Evolutionary conservation across 208 protist species (phyloP), one percentile per base, ranked within the genome.

Genomic region (Phytomonas sp.): DNA sequence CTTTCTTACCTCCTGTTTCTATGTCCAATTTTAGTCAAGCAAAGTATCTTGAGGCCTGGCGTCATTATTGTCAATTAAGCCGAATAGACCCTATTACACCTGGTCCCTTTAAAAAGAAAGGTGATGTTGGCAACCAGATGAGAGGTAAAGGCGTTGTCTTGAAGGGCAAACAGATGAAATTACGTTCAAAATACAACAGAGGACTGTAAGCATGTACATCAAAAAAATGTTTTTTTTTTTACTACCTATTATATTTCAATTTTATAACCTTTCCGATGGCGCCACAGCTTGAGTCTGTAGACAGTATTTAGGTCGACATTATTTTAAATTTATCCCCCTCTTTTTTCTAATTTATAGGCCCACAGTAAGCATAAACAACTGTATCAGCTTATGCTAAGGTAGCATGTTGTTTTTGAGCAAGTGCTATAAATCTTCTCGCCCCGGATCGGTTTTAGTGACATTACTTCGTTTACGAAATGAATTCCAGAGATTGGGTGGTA

Each of bases 401-500:
- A 32, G 19, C 36, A 69, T 33, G 65, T 6, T 30, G 14, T 33
- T 65, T 19, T 69, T 32, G 31, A 59, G 65, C 49, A 37, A 40
- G 67, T 69, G 42, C 49, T 69, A 56, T 5, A 36, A 69, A 37
- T 65, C 49, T 40, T 32, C 65, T 49, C 77, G 81, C 2, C 73
- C 71, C 23, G 64, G 62, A 19, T 78, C 79, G 10, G 78, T 86
- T 8, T 40, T 86, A 23, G 72, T 65, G 23, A 72, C 81, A 14
- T 65, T 86, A 19, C 26, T 83, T n/a, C 81, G 81, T 31, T 69
- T 86, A 68, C 78, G 81, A 7, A 52, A 36, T 23, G 78, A 86
- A 66, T 81, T 82, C 42, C 72, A 79, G 66, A 76, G 79, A 29
- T 26, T 76, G 11, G 67, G 76, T 29, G 30, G 36, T 26, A 23